Base-by-base conservation (phyloP, 2,329 filamentous ascomycete species). In the Cordyceps cicadae region DNA sequence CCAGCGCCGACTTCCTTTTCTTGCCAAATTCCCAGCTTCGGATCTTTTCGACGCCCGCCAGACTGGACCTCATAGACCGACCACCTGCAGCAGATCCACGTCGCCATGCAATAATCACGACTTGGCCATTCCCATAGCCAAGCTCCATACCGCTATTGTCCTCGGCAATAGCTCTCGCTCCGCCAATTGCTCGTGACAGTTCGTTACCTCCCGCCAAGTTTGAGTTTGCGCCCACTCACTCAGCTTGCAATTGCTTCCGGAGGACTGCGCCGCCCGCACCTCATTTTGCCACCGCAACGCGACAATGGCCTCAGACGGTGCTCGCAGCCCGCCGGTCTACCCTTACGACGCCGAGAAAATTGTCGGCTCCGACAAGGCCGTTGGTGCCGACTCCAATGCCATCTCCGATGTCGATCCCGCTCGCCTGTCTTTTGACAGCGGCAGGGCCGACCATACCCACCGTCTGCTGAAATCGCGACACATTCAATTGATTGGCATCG, bases 401-500 rank as follows among this genome's bases (percentile, higher is more conserved):
- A 19, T 54, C 12, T 39, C 57, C 58, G 50, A 55, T n/a, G 29
- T 26, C 14, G 55, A 62, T 12, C 51, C 50, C 49, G 59, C 54
- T 39, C 65, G 63, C 3, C 54, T 60, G 19, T 68, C 67, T 8
- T 34, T 67, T 21, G 63, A 63, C 43, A 62, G 60, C 41, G 59
- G 54, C 45, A 67, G 63, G 15, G 59, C 63, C 19, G 77, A 80
- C 62, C 67, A 75, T 9, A 83, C 80, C 1, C 79, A 83, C 55
- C 77, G 81, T 52, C 77, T 71, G 62, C 77, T 84, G 63, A 83
- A 83, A 68, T 72, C 79, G 24, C 77, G 81, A 1, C 81, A 84
- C 64, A 83, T 85, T 51, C 82, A 85, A 66, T 72, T 84, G 37
- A 83, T 84, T 66, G 84, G 81, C 37, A 87, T 87, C 61, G 85